Percentiles rank a stretch among this genome's conserved stretches.
phyloP scores from a whole-genome alignment of 768 basidiomycete genomes.

The Macrolepiota fuliginosa region DNA sequence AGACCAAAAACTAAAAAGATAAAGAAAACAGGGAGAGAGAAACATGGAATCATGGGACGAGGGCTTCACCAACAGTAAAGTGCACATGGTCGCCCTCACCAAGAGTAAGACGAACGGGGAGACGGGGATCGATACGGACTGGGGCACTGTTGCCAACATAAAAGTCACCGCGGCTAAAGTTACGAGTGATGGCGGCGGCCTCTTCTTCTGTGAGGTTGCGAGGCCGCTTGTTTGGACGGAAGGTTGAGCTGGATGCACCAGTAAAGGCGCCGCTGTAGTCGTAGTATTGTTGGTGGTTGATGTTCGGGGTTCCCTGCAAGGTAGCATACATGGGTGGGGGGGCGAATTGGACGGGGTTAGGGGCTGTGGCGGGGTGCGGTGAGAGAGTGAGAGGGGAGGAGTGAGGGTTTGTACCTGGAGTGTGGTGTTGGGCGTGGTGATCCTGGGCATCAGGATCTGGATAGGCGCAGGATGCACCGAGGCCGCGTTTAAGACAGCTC shows the following conservation, averaged over 20 bases:
- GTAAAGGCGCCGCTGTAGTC: conserved; percentile 73
- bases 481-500: conserved; percentile 82
- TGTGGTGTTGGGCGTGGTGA: conserved; percentile 29
- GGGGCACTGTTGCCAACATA: conserved; percentile 80
- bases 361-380: conserved; percentile 18
- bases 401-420: conserved; percentile 27
- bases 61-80: conserved; percentile 46
- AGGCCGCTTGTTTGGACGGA: conserved; percentile 78
- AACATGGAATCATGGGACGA: conserved; percentile 26
- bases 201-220: conserved; percentile 82
- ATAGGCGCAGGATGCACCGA: conserved; percentile 68
- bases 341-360: conserved; percentile 38
- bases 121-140: conserved; percentile 77
- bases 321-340: conserved; percentile 52
- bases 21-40: not conserved
- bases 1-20: not conserved
- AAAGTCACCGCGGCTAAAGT: conserved; percentile 79
- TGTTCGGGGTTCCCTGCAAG: conserved; percentile 41
- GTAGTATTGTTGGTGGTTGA: conserved; percentile 69
- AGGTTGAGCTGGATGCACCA: conserved; percentile 69
- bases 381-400: conserved; percentile 12
- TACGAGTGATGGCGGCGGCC: conserved; percentile 79
- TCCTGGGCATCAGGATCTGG: conserved; percentile 66
- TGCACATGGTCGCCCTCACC: conserved; percentile 85
- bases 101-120: conserved; percentile 76